Base-by-base conservation (phyloP, 2,329 filamentous ascomycete species). In the Reticulascus tulasneorum region DNA sequence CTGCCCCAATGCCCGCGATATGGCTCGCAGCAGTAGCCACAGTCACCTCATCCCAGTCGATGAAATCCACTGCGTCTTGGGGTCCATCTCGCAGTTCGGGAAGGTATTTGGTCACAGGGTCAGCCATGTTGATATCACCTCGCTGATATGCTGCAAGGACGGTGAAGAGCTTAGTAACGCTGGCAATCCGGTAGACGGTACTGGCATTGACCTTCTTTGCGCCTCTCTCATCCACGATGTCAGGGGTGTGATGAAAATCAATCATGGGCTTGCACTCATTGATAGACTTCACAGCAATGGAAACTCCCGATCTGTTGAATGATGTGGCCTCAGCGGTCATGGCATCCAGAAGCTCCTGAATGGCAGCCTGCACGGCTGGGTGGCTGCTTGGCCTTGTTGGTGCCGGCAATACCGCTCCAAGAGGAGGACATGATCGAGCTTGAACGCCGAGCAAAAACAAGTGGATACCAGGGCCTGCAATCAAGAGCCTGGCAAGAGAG, bases 141-240 rank as follows among this genome's bases (percentile, higher is more conserved):
- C 49, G 53, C 1, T 45, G 48, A 13, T 66, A 42, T 10, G 60
- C 52, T 0, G 58, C 28, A 16, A 62, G 54, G 13, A 63, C 55
- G 0, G 65, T 66, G 44, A 60, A 62, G 13, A 67, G 37, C 39
- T 69, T 70, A 2, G 63, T 66, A 19, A 64, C 35, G 30, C 64
- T 69, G 1, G 58, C 64, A 12, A 67, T 51, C 9, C 66, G 59
- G 43, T 66, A 69, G 3, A 69, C 55, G 0, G 60, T 66, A 37
- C 70, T 50, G 7, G 54, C 54, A 21, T 63, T 54, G 4, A 71
- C 53, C 3, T 47, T 48, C 8, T 30, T 34, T 3, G 40, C 34
- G 26, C 50, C 43, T 11, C 26, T 26, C 4, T 39, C 29, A 9
- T 35, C 30, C 7, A 42, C 38, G 1, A 47, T 48, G 1, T 55